Conservation (phyloP, 2,329 filamentous ascomycete genomes). For the Stromatinia cepivora region DNA sequence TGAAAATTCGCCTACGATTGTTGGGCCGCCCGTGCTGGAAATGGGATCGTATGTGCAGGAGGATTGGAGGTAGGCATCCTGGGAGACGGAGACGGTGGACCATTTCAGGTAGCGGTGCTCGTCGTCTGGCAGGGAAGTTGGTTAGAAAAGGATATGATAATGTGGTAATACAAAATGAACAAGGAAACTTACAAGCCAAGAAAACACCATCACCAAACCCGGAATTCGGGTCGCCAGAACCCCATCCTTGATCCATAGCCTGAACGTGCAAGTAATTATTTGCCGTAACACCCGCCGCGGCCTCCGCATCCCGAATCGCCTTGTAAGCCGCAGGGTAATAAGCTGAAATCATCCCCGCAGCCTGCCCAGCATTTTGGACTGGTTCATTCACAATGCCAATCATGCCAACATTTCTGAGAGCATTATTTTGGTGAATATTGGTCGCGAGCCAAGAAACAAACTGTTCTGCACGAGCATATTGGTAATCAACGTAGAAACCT, state of each 20-base stretch:
- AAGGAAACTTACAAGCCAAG: conserved; percentile 48
- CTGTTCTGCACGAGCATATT: conserved; percentile 54
- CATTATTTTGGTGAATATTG: conserved; percentile 48
- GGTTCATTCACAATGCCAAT: conserved; percentile 61
- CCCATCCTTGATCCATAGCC: conserved; percentile 56
- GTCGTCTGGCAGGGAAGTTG: conserved; percentile 5
- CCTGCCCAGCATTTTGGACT: conserved; percentile 36
- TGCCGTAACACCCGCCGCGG: conserved; percentile 44
- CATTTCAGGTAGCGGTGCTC: conserved; percentile 59
- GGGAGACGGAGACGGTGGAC: conserved; percentile 45
- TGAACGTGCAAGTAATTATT: conserved; percentile 54
- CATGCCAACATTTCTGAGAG: conserved; percentile 58
- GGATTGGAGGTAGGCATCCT: conserved; percentile 52
- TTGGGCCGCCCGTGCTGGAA: conserved; percentile 42
- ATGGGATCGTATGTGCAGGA: conserved; percentile 52
- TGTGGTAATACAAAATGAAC: conserved; percentile 1
- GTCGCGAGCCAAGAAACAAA: conserved; percentile 59
- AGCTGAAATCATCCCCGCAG: conserved; percentile 43
- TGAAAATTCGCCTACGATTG: conserved; percentile 60
- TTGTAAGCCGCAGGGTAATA: conserved; percentile 53
- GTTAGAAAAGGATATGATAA: not conserved
- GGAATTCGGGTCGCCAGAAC: conserved; percentile 53
- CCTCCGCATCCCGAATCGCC: conserved; percentile 53
- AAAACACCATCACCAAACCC: conserved; percentile 47
- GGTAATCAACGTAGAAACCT: conserved; percentile 57